Evolutionary conservation across 2,329 filamentous ascomycete genomes (phyloP).

Genomic region (Penicillium sp.): DNA sequence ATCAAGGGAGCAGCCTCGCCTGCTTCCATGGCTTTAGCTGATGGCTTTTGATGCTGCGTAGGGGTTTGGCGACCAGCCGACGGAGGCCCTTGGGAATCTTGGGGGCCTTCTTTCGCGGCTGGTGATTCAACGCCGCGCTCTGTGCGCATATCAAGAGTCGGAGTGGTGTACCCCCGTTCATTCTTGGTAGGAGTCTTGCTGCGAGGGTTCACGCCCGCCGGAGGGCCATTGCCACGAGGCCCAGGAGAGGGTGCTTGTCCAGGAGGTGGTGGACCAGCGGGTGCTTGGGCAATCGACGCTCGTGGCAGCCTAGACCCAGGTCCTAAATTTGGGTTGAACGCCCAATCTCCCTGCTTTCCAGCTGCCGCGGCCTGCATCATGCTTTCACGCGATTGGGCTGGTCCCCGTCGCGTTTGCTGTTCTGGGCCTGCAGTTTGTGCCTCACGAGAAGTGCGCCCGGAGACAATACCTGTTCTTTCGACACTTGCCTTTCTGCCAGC

Average conservation of each 20-base stretch:
- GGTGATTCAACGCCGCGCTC: slow-evolving; percentile 50
- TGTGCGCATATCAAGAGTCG: slow-evolving; percentile 44
- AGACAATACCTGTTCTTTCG: slow-evolving; percentile 44
- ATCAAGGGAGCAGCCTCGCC: slow-evolving; percentile 48
- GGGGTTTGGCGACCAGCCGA: slow-evolving; percentile 66
- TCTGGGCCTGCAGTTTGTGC: slow-evolving; percentile 40
- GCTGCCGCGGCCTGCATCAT: slow-evolving; percentile 28
- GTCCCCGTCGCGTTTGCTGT: slow-evolving; percentile 35
- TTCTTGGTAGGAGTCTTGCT: slow-evolving; percentile 54
- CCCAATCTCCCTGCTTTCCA: slow-evolving; percentile 30
- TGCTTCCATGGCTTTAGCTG: slow-evolving; percentile 49
- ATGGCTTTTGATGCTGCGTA: slow-evolving; percentile 50
- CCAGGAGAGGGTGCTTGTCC: slow-evolving; percentile 63
- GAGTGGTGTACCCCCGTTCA: slow-evolving; percentile 47
- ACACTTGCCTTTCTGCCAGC: slow-evolving; percentile 45
- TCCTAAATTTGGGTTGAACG: slow-evolving; percentile 33
- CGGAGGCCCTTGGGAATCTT: slow-evolving; percentile 49
- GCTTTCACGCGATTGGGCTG: slow-evolving; percentile 47
- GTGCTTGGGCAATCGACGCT: slow-evolving; percentile 58
- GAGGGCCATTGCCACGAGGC: slow-evolving; percentile 48
- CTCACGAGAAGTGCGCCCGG: slow-evolving; percentile 46
- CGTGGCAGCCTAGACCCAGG: slow-evolving; percentile 59
- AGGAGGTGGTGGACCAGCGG: slow-evolving; percentile 63
- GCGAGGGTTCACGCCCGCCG: slow-evolving; percentile 33
- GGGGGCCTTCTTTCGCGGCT: slow-evolving; percentile 46